Evolutionary conservation across 2,329 filamentous ascomycete genomes (phyloP).

Genomic region (Cordyceps militaris): DNA sequence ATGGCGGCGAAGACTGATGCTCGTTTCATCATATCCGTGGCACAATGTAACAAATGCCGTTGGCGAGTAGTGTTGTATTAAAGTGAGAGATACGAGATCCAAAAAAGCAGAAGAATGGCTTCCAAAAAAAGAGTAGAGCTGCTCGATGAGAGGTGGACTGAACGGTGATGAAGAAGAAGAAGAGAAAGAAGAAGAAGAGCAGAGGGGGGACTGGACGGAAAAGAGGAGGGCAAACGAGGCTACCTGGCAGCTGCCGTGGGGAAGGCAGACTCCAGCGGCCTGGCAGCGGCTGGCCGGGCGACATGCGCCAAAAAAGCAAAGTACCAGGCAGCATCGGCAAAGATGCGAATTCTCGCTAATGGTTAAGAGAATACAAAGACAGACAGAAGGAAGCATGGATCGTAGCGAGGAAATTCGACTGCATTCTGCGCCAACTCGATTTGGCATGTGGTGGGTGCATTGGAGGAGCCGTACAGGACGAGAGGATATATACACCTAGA

Average conservation of each 20-base stretch:
- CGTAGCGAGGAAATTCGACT: neutral
- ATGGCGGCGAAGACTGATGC: neutral
- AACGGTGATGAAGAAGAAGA: constrained; percentile 16
- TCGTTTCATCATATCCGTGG: constrained; percentile 10
- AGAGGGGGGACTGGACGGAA: constrained; percentile 13
- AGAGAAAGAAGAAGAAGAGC: neutral
- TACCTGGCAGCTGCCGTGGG: neutral
- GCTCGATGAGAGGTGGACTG: constrained; percentile 18
- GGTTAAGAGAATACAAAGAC: neutral
- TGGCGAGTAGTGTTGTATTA: constrained; percentile 18
- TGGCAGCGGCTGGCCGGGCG: neutral
- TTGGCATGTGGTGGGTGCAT: neutral
- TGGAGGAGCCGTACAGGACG: neutral
- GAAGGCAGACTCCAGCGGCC: neutral
- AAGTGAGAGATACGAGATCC: constrained; percentile 20
- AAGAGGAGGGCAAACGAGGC: neutral
- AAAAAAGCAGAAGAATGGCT: constrained; percentile 24
- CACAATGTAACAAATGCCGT: constrained; percentile 10
- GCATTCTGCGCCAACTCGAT: neutral
- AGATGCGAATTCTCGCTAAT: neutral
- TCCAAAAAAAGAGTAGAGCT: constrained; percentile 21
- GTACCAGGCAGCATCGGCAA: neutral
- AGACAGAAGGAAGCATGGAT: neutral
- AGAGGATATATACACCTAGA: too few relatives aligned
- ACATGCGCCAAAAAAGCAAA: neutral